phyloP scores from a whole-genome alignment of 1,284 basidiomycete genomes.

The Gomphus bonarii region DNA sequence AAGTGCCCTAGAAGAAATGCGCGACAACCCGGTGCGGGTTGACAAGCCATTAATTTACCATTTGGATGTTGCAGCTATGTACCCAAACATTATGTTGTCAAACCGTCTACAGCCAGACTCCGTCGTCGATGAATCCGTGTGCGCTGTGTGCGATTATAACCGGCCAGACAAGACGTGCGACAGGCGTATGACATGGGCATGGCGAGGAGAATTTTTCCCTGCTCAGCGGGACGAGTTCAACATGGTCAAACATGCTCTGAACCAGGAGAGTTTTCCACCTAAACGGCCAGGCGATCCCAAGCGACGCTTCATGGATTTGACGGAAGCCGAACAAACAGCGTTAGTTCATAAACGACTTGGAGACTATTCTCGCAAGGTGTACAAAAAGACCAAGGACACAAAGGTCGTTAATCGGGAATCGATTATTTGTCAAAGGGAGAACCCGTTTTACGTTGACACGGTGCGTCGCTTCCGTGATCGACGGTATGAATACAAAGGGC shows the following conservation, averaged over 20 bases:
- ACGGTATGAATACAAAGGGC: conserved; percentile 97
- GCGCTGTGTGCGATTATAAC: conserved; percentile 98
- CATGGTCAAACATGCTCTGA: conserved; percentile 97
- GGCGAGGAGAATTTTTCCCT: conserved; percentile 98
- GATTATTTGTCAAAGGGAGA: conserved; percentile 97
- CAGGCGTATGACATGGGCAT: conserved; percentile 93
- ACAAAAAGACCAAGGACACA: conserved; percentile 99
- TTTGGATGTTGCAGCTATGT: conserved; percentile 99
- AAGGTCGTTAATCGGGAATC: conserved; percentile 91
- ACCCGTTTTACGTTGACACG: conserved; percentile 99
- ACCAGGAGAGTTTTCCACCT: conserved; percentile 89
- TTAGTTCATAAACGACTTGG: conserved; percentile 94
- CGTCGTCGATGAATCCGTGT: conserved; percentile 92
- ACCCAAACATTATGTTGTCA: conserved; percentile 99
- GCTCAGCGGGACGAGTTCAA: conserved; percentile 97
- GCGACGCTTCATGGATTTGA: conserved; percentile 79
- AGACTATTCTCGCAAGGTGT: conserved; percentile 97
- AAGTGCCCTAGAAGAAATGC: conserved; percentile 76
- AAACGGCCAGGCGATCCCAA: conserved; percentile 65
- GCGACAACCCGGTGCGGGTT: conserved; percentile 81
- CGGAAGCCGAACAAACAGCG: conserved; percentile 82
- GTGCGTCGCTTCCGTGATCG: conserved; percentile 96
- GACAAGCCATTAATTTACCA: conserved; percentile 98
- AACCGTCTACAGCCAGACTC: conserved; percentile 98
- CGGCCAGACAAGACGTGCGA: conserved; percentile 94